Percentiles rank a stretch among this genome's conserved stretches.
These are phyloP conservation scores for Phaeosphaeriaceae sp. DNA, from an alignment of 2,329 filamentous ascomycete genomes.

Conservation along the genomic window DNA sequence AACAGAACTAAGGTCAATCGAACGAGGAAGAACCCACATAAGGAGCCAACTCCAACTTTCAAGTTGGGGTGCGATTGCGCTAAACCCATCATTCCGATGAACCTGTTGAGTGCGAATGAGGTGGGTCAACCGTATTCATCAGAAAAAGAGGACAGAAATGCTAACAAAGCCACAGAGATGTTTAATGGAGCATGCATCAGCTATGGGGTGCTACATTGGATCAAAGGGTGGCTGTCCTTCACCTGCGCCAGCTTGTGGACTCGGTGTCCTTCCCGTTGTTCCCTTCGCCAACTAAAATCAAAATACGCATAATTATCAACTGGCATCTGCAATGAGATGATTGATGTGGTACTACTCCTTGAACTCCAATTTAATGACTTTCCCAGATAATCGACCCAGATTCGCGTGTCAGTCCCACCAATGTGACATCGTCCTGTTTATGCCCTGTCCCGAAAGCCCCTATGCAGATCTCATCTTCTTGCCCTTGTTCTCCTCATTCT, in stretches of 20 bases:
- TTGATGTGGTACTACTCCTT: too few relatives aligned
- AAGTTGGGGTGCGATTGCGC: conserved; percentile 30
- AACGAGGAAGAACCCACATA: conserved; percentile 27
- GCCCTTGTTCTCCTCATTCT: not conserved
- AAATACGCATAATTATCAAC: not conserved
- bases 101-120: conserved; percentile 31
- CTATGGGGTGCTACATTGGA: conserved; percentile 22
- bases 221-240: conserved; percentile 26
- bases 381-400: too few relatives aligned
- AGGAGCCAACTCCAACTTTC: conserved; percentile 37
- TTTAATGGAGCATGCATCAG: conserved; percentile 20
- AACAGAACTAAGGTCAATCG: conserved; percentile 9
- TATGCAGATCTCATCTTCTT: conserved; percentile 14
- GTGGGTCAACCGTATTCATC: conserved; percentile 13
- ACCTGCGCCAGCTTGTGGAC: conserved; percentile 23
- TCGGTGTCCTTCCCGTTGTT: conserved; percentile 12
- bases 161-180: conserved; percentile 15
- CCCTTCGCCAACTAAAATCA: conserved; percentile 5
- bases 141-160: not conserved
- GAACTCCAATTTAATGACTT: too few relatives aligned
- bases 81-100: conserved; percentile 32
- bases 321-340: too few relatives aligned
- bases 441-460: not conserved
- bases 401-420: too few relatives aligned
- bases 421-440: too few relatives aligned